Percentiles rank a stretch among this genome's conserved stretches.
Evolutionary conservation across 2,329 filamentous ascomycete species (phyloP).

Genomic region (Colletotrichum australisinense): DNA sequence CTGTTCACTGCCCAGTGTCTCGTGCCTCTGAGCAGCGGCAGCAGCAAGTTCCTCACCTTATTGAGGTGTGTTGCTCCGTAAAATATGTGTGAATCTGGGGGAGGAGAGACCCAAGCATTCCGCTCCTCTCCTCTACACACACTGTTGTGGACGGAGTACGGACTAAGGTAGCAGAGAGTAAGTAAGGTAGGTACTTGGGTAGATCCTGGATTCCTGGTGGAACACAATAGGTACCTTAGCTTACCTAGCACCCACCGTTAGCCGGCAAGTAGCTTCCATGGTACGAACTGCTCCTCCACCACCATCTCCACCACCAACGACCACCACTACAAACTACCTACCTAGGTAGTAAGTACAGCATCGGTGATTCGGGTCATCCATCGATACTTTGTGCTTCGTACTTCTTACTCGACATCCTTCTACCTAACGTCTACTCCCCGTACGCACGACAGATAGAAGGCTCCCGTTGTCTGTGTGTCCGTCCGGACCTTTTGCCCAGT

Average conservation of each 20-base stretch:
- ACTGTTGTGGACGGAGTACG: no score
- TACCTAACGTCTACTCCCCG: no score
- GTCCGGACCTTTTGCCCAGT: background rate
- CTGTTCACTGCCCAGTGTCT: no score
- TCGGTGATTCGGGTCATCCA: background rate
- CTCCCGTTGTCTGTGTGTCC: background rate
- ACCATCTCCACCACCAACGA: background rate
- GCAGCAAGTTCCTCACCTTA: background rate
- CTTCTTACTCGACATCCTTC: no score
- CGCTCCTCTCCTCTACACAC: background rate
- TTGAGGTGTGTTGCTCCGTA: background rate
- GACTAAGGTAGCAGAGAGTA: no score
- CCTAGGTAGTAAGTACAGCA: background rate
- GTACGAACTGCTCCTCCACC: background rate
- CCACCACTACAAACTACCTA: background rate
- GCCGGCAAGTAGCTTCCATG: background rate
- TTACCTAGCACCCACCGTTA: background rate
- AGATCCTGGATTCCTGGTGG: no score
- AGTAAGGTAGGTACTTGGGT: no score
- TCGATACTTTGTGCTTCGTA: no score
- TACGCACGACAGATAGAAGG: background rate
- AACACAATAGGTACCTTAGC: background rate
- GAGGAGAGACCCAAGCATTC: slow-evolving; percentile 6
- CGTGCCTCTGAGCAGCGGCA: background rate
- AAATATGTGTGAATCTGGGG: slow-evolving; percentile 21